A percentile compares a stretch with the other conserved stretches of the same genome.
phyloP scores from a whole-genome alignment of 2,329 filamentous ascomycete species.

The Phialocephala sp. region DNA sequence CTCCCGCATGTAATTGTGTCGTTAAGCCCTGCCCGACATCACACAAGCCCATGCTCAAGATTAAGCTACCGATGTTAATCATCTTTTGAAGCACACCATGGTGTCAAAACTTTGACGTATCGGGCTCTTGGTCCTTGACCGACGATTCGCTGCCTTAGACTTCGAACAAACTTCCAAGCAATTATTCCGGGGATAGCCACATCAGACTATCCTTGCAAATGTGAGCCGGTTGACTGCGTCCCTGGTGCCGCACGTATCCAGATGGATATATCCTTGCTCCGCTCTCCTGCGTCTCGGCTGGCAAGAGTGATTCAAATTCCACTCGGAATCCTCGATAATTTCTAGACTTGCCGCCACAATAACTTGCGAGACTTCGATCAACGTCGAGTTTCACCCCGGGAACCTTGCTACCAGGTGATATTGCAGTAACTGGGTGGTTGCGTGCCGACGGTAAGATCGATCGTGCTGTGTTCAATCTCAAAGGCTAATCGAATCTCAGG shows the following conservation, averaged over 20 bases:
- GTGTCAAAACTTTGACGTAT: constrained; percentile 17
- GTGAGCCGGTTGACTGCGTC: constrained; percentile 24
- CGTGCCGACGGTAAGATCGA: constrained; percentile 24
- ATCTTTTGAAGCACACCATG: not conserved
- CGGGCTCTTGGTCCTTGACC: constrained; percentile 14
- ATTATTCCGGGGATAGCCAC: constrained; percentile 13
- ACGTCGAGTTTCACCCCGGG: constrained; percentile 23
- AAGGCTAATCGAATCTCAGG: constrained; percentile 21
- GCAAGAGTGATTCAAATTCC: constrained; percentile 15
- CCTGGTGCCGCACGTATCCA: constrained; percentile 25
- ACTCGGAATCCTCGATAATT: constrained; percentile 5
- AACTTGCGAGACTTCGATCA: constrained; percentile 14
- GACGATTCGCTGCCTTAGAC: constrained; percentile 21
- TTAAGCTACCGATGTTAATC: not conserved
- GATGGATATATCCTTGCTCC: constrained; percentile 6
- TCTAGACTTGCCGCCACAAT: constrained; percentile 18
- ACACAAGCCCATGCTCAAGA: constrained; percentile 9
- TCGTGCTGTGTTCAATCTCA: constrained; percentile 22
- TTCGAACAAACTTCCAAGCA: constrained; percentile 11
- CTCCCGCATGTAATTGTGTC: not conserved
- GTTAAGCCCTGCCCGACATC: constrained; percentile 9
- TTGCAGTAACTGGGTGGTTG: constrained; percentile 22
- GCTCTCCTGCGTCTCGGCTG: constrained; percentile 16
- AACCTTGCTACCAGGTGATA: constrained; percentile 10
- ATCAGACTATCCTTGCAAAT: constrained; percentile 19